Base-by-base conservation (phyloP, 495 filamentous ascomycete genomes). In the Rusavskia elegans region DNA sequence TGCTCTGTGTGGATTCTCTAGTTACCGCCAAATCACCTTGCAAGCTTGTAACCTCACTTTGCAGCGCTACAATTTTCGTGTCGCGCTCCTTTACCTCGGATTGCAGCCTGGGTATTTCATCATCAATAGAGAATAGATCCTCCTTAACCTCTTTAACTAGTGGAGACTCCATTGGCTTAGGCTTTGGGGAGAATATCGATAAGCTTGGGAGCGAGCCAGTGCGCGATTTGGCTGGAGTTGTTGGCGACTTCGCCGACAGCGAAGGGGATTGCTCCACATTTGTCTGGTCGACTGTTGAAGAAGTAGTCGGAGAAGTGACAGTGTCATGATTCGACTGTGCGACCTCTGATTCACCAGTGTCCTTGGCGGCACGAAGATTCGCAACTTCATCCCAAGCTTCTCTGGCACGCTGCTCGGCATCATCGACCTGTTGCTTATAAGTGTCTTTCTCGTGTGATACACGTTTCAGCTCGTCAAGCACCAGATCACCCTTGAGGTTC, bases 391-490 rank as follows among this genome's bases (percentile, higher is more conserved):
- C 74, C 57, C 53, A 61, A 5, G 78, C 71, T 11, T 75, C 75
- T 59, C 78, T 76, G 0, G 82, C 65, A 38, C 77, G 73, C 60
- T 82, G 78, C 50, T 89, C 77, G 3, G 83, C 75, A 48, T 82
- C 80, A 10, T 83, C 79, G 9, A 81, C 65, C 59, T 84, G 89
- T 58, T 80, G 82, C 58, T 87, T 94, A 57, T 80, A 78, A 9
- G 77, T 75, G 61, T 97, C 89, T 32, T 83, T 79, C 57, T 96
- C 93, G 23, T 71, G 75, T 0, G 87, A 81, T 0, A 95, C 80
- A 0, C 88, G 77, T 68, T 88, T 95, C n/a, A 95, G 70, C 63
- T 98, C 92, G 17, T 94, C 84, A 74, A 88, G 76, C 2, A 92
- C 79, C 81, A 98, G 87, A 56, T 95, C 88, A 10, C 81, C 80